A percentile compares a stretch with the other conserved stretches of the same genome.
Conservation (phyloP, 2,329 filamentous ascomycete genomes). For the Dendryphion nanum region DNA sequence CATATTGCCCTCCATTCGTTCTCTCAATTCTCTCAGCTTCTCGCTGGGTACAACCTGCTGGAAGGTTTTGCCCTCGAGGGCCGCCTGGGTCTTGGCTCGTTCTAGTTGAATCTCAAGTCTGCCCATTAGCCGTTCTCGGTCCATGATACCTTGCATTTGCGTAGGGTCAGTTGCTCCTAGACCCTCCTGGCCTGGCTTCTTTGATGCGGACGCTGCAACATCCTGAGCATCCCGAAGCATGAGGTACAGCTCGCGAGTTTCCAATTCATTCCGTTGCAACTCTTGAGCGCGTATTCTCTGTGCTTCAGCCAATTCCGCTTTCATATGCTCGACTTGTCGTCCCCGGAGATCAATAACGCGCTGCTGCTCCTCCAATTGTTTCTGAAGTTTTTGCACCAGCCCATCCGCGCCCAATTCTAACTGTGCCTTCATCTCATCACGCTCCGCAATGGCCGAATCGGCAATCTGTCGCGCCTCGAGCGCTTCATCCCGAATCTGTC, state of each 20-base stretch:
- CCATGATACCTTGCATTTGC: conserved; percentile 87
- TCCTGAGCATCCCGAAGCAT: conserved; percentile 98
- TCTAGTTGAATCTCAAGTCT: conserved; percentile 93
- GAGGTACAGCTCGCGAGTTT: conserved; percentile 93
- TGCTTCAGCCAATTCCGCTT: conserved; percentile 83
- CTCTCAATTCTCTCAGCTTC: conserved; percentile 83
- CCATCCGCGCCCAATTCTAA: conserved; percentile 91
- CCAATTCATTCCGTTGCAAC: conserved; percentile 89
- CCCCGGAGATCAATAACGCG: conserved; percentile 86
- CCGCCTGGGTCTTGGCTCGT: conserved; percentile 95
- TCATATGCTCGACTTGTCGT: conserved; percentile 82
- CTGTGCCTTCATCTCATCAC: conserved; percentile 88
- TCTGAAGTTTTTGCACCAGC: conserved; percentile 87
- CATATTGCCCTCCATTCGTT: conserved; percentile 83
- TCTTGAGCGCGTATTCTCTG: conserved; percentile 86
- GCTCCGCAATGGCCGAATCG: conserved; percentile 91
- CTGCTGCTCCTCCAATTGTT: conserved; percentile 88
- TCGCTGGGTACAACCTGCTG: conserved; percentile 83
- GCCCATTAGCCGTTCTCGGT: conserved; percentile 89
- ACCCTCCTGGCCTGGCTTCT: conserved; percentile 53
- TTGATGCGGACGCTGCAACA: conserved; percentile 85
- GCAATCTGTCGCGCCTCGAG: conserved; percentile 88
- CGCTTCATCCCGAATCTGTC: conserved; percentile 88
- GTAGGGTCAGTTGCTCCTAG: conserved; percentile 65
- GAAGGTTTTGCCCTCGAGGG: conserved; percentile 92